Evolutionary conservation across 1,139 yeast species (phyloP).

Genomic region (Debaryomyces sp.): DNA sequence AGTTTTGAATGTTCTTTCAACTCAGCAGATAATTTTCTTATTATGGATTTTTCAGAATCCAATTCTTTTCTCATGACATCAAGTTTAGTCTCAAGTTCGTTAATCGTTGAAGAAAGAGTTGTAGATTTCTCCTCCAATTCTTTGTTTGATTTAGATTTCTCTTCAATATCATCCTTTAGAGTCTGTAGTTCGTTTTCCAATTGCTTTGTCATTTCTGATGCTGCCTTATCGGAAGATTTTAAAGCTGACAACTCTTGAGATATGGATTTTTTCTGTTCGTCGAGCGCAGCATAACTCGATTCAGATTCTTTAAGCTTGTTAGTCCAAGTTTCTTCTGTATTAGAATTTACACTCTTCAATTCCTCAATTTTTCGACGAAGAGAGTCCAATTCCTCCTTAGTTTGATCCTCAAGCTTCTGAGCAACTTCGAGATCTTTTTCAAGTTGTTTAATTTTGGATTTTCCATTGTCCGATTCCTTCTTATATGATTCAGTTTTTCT

Average conservation of each 20-base stretch:
- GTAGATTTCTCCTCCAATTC: background rate
- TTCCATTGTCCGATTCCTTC: slow-evolving; percentile 10
- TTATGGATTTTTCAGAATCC: background rate
- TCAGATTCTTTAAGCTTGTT: slow-evolving; percentile 3
- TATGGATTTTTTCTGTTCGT: slow-evolving; percentile 4
- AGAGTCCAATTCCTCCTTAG: slow-evolving; percentile 2
- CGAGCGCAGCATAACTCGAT: slow-evolving; percentile 4
- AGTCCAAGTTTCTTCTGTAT: slow-evolving; percentile 2
- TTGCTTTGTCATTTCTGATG: slow-evolving; percentile 6
- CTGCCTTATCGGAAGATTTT: slow-evolving; percentile 3
- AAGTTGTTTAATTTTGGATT: slow-evolving; percentile 1
- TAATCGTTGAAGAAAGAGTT: background rate
- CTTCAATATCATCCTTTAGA: background rate
- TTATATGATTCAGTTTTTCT: slow-evolving; percentile 11
- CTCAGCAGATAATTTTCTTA: background rate
- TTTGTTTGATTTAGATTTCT: background rate
- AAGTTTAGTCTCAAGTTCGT: slow-evolving; percentile 2
- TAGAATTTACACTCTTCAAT: background rate
- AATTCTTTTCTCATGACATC: slow-evolving; percentile 2
- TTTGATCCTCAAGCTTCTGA: slow-evolving; percentile 3
- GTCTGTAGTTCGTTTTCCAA: slow-evolving; percentile 3
- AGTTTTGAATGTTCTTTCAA: background rate
- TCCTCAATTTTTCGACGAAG: slow-evolving; percentile 5
- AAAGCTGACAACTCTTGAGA: slow-evolving; percentile 5
- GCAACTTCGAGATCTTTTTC: slow-evolving; percentile 1